Percentiles rank a stretch among this genome's conserved stretches.
Evolutionary conservation across 2,329 filamentous ascomycete genomes (phyloP).

Genomic region (Colletotrichum noveboracense): DNA sequence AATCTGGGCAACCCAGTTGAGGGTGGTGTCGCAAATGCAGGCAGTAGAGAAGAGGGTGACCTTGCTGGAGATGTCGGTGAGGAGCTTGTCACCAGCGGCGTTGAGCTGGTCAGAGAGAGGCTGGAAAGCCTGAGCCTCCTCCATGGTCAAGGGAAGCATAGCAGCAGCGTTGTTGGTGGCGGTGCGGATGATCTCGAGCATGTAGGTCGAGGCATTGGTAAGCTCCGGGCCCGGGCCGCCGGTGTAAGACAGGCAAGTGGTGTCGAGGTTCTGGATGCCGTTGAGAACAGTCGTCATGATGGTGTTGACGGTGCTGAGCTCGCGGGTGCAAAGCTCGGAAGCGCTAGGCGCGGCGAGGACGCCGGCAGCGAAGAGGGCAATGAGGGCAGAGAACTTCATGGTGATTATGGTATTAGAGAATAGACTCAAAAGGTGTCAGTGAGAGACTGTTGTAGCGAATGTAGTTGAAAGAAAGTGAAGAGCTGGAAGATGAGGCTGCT

Average conservation of each 20-base stretch:
- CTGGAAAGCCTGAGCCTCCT: constrained; percentile 21
- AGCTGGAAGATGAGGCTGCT: neutral
- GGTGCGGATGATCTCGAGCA: constrained; percentile 17
- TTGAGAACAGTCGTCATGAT: constrained; percentile 21
- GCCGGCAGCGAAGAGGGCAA: constrained; percentile 13
- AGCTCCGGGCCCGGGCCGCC: constrained; percentile 13
- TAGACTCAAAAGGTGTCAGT: neutral
- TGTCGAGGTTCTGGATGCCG: constrained; percentile 6
- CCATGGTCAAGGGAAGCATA: constrained; percentile 10
- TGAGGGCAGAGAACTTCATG: constrained; percentile 13
- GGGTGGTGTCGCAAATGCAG: constrained; percentile 1
- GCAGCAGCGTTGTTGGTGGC: constrained; percentile 14
- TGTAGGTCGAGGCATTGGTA: neutral
- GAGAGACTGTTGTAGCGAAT: neutral
- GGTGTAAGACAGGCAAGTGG: neutral
- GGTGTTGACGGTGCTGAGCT: constrained; percentile 12
- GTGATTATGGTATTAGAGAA: neutral
- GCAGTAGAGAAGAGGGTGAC: neutral
- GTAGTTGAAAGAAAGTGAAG: neutral
- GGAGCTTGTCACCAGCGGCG: constrained; percentile 18
- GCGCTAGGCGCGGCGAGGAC: neutral
- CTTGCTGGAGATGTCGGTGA: constrained; percentile 9
- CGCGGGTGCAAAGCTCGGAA: constrained; percentile 3
- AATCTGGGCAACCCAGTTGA: constrained; percentile 15
- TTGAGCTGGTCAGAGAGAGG: constrained; percentile 18